Evolutionary conservation across 2,329 filamentous ascomycete species (phyloP), one percentile per base, ranked within the genome.

Genomic region (Cytospora schulzeri): DNA sequence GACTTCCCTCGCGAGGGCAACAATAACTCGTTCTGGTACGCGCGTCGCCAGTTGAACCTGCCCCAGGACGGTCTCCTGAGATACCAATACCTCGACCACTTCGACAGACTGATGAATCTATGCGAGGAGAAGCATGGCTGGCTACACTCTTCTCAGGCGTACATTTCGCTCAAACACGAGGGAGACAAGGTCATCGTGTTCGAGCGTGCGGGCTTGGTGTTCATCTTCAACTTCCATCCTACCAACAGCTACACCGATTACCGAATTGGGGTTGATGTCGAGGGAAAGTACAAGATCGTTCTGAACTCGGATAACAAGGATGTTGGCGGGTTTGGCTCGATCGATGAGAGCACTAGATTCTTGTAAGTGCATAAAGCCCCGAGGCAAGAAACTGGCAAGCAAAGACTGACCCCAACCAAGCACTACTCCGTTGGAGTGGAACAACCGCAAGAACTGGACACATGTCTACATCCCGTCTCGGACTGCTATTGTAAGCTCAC

Each of bases 1-100:
- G 95, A 99, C 76, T 99, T 99, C 78, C 95, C 95, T 4, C 91
- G 95, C 59, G 92, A 89, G 72, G 95, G 95, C 65, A 97, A 97
- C 79, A 80, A 88, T 73, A 96, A 97, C 78, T 95, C 91, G 54
- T 97, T 93, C 83, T 94, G 92, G 88, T 97, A 97, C 74, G 93
- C 93, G 3, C 88, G 95, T 26, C 90, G 95, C 65, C 94, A 97
- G 76, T 88, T 97, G 70, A 98, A 99, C 77, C 85, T 99, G 19
- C 89, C 92, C 0, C 92, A 97, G 60, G 95, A 99, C 75, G 70
- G 81, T 0, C 81, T 97, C 15, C 86, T 99, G 41, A 91, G 95
- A 15, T 99, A 98, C 81, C 85, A 88, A 70, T 96, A 91, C 79
- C 85, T 99, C 69, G 96, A 98, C 80, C 89, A 94, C 70, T 99